phyloP scores from a whole-genome alignment of 768 basidiomycete genomes.

The Tylopilus felleus region DNA sequence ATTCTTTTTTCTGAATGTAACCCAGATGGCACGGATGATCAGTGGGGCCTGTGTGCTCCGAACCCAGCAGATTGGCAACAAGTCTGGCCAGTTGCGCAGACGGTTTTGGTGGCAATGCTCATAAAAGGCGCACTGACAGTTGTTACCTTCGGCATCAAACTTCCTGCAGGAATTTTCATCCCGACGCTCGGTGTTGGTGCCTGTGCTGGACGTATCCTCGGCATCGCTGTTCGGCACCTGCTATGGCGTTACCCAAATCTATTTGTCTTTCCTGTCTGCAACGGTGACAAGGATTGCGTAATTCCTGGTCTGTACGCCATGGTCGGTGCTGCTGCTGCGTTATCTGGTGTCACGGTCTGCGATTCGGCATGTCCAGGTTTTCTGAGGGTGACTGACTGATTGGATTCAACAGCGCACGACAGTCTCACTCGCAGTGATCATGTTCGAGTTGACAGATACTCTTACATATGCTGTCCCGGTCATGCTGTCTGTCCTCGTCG shows the following conservation, averaged over 20 bases:
- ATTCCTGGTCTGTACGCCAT: conserved; percentile 92
- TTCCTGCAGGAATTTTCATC: conserved; percentile 95
- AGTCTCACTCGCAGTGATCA: conserved; percentile 93
- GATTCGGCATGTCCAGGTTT: not conserved
- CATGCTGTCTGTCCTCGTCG: conserved; percentile 81
- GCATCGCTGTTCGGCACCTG: conserved; percentile 74
- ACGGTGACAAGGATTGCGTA: conserved; percentile 67
- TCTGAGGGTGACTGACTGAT: conserved; percentile 6
- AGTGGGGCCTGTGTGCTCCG: conserved; percentile 68
- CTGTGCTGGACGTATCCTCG: conserved; percentile 85
- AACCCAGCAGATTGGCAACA: conserved; percentile 53
- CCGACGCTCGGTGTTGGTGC: conserved; percentile 94
- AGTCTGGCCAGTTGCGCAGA: conserved; percentile 58
- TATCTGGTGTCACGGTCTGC: conserved; percentile 89
- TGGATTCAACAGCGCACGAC: conserved; percentile 61
- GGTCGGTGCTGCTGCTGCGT: conserved; percentile 91
- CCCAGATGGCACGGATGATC: conserved; percentile 48
- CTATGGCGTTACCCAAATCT: conserved; percentile 61
- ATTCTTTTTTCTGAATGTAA: conserved; percentile 88
- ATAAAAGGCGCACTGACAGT: conserved; percentile 80
- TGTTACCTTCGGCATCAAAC: conserved; percentile 89
- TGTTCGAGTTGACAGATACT: conserved; percentile 91
- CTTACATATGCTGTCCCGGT: conserved; percentile 89
- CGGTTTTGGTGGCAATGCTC: conserved; percentile 73
- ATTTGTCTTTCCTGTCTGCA: conserved; percentile 62